Conservation (phyloP, 2,329 filamentous ascomycete species). For the Stachybotrys echinatus region DNA sequence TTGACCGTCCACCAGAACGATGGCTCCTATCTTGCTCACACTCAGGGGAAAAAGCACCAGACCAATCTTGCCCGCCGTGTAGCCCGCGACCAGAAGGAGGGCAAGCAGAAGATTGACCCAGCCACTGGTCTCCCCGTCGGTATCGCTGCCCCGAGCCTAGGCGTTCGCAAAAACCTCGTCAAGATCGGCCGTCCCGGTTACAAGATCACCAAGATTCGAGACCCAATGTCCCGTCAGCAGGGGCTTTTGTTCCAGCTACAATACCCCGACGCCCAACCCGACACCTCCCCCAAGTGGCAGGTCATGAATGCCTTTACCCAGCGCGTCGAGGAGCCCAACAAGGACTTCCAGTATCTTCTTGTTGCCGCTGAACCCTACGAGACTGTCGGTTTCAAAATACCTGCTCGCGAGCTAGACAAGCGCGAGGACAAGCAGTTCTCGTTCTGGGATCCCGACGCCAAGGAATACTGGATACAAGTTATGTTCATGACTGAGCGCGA, state of each 20-base stretch:
- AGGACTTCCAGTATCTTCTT: constrained; percentile 89
- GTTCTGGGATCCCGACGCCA: constrained; percentile 92
- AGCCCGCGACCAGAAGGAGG: constrained; percentile 91
- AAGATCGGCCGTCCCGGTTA: constrained; percentile 97
- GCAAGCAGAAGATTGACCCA: constrained; percentile 63
- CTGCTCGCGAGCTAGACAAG: constrained; percentile 87
- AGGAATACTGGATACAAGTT: constrained; percentile 96
- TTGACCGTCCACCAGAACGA: constrained; percentile 98
- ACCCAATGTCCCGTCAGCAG: constrained; percentile 81
- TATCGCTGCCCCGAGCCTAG: constrained; percentile 62
- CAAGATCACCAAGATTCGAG: constrained; percentile 93
- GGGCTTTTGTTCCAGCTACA: constrained; percentile 94
- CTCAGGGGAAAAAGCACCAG: constrained; percentile 97
- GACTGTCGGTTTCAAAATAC: constrained; percentile 94
- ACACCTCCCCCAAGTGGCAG: constrained; percentile 74
- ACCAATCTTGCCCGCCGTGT: constrained; percentile 94
- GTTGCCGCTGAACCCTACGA: constrained; percentile 97
- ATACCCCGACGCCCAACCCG: constrained; percentile 81
- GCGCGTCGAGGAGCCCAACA: constrained; percentile 89
- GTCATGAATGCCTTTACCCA: constrained; percentile 99
- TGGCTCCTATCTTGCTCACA: constrained; percentile 97
- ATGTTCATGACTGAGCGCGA: constrained; percentile 98
- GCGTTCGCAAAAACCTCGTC: constrained; percentile 69
- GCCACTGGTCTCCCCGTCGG: constrained; percentile 67
- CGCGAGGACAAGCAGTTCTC: constrained; percentile 84